These are phyloP conservation scores for Arthrocladium fulminans DNA, from an alignment of 2,329 filamentous ascomycete species.

Conservation along the genomic window DNA sequence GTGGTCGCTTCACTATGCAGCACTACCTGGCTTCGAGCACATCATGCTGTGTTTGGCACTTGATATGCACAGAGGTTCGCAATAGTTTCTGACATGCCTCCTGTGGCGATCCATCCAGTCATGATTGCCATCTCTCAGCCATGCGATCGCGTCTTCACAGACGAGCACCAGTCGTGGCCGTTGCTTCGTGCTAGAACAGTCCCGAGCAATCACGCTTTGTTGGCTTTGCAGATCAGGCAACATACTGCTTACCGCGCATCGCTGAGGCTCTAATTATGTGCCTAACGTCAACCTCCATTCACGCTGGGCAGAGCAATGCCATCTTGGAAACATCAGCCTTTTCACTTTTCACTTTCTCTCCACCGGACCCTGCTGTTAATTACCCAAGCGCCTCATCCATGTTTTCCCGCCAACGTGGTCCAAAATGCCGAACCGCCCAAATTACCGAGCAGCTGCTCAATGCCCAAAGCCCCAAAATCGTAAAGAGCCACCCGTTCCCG, in stretches of 20 bases:
- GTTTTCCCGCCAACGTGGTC: constrained; percentile 20
- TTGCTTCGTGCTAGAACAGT: too few species aligned
- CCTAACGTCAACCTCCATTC: background rate
- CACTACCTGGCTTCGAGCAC: background rate
- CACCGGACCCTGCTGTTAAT: background rate
- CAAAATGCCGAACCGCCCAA: constrained; percentile 44
- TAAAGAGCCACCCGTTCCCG: constrained; percentile 69
- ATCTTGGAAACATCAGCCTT: background rate
- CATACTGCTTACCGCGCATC: background rate
- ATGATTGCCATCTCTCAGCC: background rate
- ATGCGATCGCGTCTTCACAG: background rate
- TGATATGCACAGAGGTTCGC: background rate
- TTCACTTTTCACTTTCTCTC: too few species aligned
- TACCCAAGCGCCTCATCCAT: constrained; percentile 18
- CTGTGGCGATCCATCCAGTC: background rate
- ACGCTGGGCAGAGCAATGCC: too few species aligned
- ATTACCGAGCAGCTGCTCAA: constrained; percentile 51
- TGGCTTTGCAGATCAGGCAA: background rate
- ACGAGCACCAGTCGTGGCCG: too few species aligned
- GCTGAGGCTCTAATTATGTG: constrained; percentile 6
- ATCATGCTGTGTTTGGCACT: background rate
- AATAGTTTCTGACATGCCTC: background rate
- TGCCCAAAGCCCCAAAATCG: constrained; percentile 48
- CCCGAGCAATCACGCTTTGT: background rate
- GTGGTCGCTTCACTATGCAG: constrained; percentile 7